Base-by-base conservation (phyloP, 2,329 filamentous ascomycete species). In the Claviceps arundinis region DNA sequence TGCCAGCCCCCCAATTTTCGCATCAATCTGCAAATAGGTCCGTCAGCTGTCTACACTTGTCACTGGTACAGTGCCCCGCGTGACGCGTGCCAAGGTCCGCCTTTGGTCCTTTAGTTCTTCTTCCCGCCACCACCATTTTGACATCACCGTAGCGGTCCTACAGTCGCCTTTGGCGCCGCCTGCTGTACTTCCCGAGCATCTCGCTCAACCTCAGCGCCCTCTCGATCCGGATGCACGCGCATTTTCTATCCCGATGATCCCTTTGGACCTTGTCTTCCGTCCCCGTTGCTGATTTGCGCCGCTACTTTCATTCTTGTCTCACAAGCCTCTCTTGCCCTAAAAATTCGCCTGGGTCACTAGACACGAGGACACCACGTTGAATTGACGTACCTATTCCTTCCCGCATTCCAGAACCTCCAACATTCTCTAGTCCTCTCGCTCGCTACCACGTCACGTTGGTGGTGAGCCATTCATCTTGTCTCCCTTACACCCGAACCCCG, bases 391-490 rank as follows among this genome's bases (percentile, higher is more conserved):
- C 17, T 19, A 7, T 17, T 26, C 30, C 30, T 16, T 14, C 42
- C 19, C 13, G 42, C 42, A 44, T 26, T 45, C 43, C 16, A n/a
- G 14, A 24, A 19, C 6, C 2, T 45, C 7, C 11, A 38, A 16
- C 5, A 38, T 14, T 5, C 14, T 4, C 17, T 9, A 41, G 22
- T 19, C 22, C 37, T 22, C 37, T 37, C 43, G 46, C 26, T 45
- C 30, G 49, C 54, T 66, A 64, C 67, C 70, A 65, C 66, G 62
- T 58, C 54, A 54, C 50, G 47, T 54, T 59, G 64, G 70, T 73
- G 70, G 68, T 70, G 66, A 64, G 54, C 53, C 48, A 59, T 50
- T 58, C 74, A 71, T 64, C 68, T 77, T 78, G 74, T 76, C 70
- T 63, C 64, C 68, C 58, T 65, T 60, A 61, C 61, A 62, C 61